Conservation (phyloP, 495 filamentous ascomycete genomes). For the Cairneyella variabilis region DNA sequence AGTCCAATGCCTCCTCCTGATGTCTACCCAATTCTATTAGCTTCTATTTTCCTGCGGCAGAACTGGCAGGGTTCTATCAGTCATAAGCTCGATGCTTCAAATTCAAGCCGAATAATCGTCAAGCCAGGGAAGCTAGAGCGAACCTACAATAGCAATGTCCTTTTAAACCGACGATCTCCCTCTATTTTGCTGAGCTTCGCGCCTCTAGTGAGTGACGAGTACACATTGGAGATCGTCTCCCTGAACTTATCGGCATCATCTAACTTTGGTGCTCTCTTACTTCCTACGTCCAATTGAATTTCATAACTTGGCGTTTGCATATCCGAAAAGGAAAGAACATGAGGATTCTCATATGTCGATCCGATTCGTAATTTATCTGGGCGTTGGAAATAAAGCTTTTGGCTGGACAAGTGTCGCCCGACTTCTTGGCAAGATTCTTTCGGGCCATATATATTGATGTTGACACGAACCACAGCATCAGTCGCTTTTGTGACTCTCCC, state of each 20-base stretch:
- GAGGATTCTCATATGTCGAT: conserved; percentile 33
- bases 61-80: background rate
- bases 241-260: conserved; percentile 4
- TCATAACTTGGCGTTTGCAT: conserved; percentile 7
- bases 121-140: background rate
- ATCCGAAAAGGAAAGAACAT: conserved; percentile 26
- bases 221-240: conserved; percentile 5
- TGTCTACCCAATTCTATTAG: conserved; percentile 24
- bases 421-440: conserved; percentile 17
- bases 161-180: conserved; percentile 25
- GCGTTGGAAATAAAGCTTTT: conserved; percentile 33
- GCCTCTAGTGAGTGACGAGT: background rate
- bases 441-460: conserved; percentile 36
- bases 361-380: conserved; percentile 10
- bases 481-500: conserved; percentile 10
- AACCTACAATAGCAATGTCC: conserved; percentile 26
- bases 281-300: conserved; percentile 1
- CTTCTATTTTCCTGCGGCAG: background rate
- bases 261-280: background rate
- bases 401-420: conserved; percentile 26
- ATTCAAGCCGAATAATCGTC: conserved; percentile 19
- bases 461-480: conserved; percentile 18
- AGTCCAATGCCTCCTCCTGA: conserved; percentile 31
- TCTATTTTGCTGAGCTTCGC: conserved; percentile 17
- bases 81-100: background rate